phyloP scores from a whole-genome alignment of 371 early-diverging fungal genomes.

The Lichtheimia ramosa region DNA sequence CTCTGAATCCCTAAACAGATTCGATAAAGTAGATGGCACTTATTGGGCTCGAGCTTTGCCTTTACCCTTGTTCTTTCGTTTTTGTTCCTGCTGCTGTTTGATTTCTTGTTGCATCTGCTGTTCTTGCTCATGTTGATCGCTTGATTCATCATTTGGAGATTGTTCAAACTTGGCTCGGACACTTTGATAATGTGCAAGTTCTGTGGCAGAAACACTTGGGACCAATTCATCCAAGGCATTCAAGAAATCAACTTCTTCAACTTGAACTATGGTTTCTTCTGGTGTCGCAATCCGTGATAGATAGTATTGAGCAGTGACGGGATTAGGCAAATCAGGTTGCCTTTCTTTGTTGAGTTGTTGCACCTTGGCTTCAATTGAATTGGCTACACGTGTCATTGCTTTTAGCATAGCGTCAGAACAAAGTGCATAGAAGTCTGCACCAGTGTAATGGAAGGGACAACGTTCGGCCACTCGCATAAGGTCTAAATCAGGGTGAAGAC shows the following conservation, averaged over 20 bases:
- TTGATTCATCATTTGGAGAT: slow-evolving; percentile 31
- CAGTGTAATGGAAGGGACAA: slow-evolving; percentile 92
- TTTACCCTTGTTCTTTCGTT: slow-evolving; percentile 23
- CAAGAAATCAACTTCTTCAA: slow-evolving; percentile 80
- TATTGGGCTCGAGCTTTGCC: slow-evolving; percentile 19
- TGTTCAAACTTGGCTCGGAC: slow-evolving; percentile 71
- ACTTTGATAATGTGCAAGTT: slow-evolving; percentile 84
- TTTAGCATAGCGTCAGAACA: slow-evolving; percentile 97
- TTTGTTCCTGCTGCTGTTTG: not conserved
- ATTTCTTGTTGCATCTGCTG: slow-evolving; percentile 3
- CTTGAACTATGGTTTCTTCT: slow-evolving; percentile 72
- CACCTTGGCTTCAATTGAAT: slow-evolving; percentile 73
- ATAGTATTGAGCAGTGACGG: slow-evolving; percentile 25
- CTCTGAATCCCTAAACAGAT: no score
- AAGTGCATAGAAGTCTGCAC: slow-evolving; percentile 97
- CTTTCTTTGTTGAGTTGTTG: slow-evolving; percentile 34
- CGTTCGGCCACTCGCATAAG: slow-evolving; percentile 73
- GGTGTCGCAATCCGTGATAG: slow-evolving; percentile 29
- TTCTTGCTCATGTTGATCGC: slow-evolving; percentile 10
- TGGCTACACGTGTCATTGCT: slow-evolving; percentile 89
- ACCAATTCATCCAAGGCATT: slow-evolving; percentile 81
- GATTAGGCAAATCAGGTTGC: slow-evolving; percentile 15
- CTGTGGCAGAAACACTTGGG: slow-evolving; percentile 88
- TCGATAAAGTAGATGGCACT: no score
- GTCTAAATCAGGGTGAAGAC: slow-evolving; percentile 75